Evolutionary conservation across 129 eudicot species (phyloP).

Genomic region (Lactuca saligna): DNA sequence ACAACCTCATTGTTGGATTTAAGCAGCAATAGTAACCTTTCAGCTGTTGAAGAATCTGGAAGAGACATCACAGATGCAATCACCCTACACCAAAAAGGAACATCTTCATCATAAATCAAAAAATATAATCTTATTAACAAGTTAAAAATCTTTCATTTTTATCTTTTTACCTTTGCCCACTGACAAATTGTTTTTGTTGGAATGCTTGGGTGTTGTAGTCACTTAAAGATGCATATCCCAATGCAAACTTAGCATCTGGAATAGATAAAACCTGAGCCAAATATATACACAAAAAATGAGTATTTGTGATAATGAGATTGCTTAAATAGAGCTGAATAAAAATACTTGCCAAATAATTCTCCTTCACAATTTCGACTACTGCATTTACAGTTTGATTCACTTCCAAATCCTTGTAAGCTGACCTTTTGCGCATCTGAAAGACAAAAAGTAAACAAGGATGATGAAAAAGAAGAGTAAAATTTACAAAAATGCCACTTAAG

Average conservation of each 20-base stretch:
- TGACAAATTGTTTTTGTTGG: constrained; percentile 49
- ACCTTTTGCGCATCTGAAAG: constrained; percentile 80
- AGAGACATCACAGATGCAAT: constrained; percentile 71
- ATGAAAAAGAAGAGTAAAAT: neutral
- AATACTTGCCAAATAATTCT: constrained; percentile 69
- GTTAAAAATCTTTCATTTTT: neutral
- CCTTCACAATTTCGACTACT: constrained; percentile 76
- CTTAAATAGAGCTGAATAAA: neutral
- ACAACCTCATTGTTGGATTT: constrained; percentile 54
- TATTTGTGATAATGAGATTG: too few species aligned
- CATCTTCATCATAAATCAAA: neutral
- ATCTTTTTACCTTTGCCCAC: constrained; percentile 60
- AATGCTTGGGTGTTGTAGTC: constrained; percentile 87
- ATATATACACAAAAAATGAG: constrained; percentile 15
- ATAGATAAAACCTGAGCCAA: constrained; percentile 75
- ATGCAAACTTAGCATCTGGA: constrained; percentile 48
- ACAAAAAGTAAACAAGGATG: constrained; percentile 15
- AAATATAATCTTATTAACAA: neutral
- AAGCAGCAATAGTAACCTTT: constrained; percentile 73
- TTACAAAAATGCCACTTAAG: neutral
- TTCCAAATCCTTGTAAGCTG: constrained; percentile 62
- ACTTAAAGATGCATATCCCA: constrained; percentile 79
- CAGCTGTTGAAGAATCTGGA: constrained; percentile 64
- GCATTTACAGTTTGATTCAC: constrained; percentile 75
- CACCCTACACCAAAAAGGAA: constrained; percentile 46